Base-by-base conservation (phyloP, 371 early-diverging fungal genomes). In the Haplosporangium sp. region DNA sequence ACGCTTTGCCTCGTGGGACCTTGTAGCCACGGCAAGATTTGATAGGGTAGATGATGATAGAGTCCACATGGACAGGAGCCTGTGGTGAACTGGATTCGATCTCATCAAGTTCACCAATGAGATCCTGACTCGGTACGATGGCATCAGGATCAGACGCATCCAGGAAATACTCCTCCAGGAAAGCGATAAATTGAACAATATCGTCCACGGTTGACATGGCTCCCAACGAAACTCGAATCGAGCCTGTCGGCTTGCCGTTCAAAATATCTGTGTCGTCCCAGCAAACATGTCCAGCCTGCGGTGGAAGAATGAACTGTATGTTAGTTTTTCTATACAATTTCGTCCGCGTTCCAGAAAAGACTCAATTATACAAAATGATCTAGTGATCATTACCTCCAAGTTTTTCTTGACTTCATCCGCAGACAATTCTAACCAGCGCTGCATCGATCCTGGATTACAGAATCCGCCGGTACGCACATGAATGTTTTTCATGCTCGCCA, bases 361-460 rank as follows among this genome's bases (percentile, higher is more conserved):
- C n/a, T n/a, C n/a, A n/a, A n/a, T n/a, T n/a, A n/a, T n/a, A n/a
- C n/a, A n/a, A n/a, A n/a, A n/a, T n/a, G n/a, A n/a, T n/a, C n/a
- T n/a, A n/a, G n/a, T n/a, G n/a, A n/a, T n/a, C 7, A 37, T 58
- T 64, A 80, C 83, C 67, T 55, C 81, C 72, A 68, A 71, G 37
- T 66, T 83, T 58, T 55, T 62, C 46, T 58, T 81, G 55, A 84
- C 63, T 4, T 86, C 81, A 0, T 73, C 68, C 1, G 86, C 58
- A 0, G 74, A 61, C 10, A 90, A 61, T 4, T 82, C 63, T 12
- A 93, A 81, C 84, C 87, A 87, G n/a, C 73, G 69, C 52, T 90
- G 87, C 52, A 87, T 83, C 0, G 92, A 89, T 29, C 94, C 93
- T 2, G 92, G 91, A 62, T 94, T 94, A 83, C 94, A 94, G 70